These are phyloP conservation scores for Tetrahymena malaccensis DNA, from an alignment of 73 alveolate genomes.

Conservation along the genomic window DNA sequence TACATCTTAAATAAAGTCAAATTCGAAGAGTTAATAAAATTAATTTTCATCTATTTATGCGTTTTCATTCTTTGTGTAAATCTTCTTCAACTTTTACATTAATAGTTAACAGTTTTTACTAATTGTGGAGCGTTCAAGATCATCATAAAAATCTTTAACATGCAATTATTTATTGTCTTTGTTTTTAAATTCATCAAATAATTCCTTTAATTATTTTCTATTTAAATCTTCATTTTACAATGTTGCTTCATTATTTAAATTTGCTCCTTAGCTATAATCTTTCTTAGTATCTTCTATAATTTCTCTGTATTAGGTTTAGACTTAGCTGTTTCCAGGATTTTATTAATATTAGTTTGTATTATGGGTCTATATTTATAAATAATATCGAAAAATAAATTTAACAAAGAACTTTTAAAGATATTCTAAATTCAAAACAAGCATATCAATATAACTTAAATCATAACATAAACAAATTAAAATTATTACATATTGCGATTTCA, in stretches of 20 bases:
- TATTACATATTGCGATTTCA: not conserved
- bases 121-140: not conserved
- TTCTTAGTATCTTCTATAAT: not conserved
- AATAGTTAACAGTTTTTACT: not conserved
- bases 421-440: not conserved
- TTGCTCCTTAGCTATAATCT: not conserved
- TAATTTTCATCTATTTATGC: not conserved
- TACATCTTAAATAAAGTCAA: not conserved
- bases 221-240: not conserved
- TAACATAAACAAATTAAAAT: too few species aligned
- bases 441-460: too few species aligned
- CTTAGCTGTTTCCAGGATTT: not conserved
- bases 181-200: not conserved
- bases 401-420: too few species aligned
- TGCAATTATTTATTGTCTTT: not conserved
- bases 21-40: not conserved
- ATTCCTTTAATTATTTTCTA: not conserved
- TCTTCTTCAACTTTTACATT: not conserved
- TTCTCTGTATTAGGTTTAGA: not conserved
- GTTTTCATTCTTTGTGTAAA: not conserved
- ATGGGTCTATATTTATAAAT: not conserved
- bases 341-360: not conserved
- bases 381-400: too few species aligned
- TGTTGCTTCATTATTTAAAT: not conserved
- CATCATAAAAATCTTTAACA: not conserved